Conservation (phyloP, 768 basidiomycete species). For the Agaricus sinodeliciosus region DNA sequence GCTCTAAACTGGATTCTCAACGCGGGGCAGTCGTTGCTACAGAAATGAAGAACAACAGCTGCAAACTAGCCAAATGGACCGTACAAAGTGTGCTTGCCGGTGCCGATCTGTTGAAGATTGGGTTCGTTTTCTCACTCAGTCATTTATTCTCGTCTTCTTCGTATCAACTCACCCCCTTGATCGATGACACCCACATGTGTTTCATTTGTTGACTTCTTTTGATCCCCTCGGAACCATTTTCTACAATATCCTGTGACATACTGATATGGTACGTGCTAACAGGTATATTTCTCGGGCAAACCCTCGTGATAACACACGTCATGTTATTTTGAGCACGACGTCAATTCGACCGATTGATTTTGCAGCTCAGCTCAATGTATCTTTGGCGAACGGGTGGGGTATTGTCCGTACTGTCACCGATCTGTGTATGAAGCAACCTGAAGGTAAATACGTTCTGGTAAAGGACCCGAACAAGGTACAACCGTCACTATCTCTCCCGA, state of each 20-base stretch:
- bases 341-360: slow-evolving; percentile 94
- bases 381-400: slow-evolving; percentile 95
- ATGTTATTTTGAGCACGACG: slow-evolving; percentile 91
- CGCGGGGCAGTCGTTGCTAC: slow-evolving; percentile 97
- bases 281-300: slow-evolving; percentile 95
- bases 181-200: slow-evolving; percentile 1
- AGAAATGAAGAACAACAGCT: slow-evolving; percentile 99
- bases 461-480: slow-evolving; percentile 97
- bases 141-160: slow-evolving; percentile 9
- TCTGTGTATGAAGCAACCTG: slow-evolving; percentile 92
- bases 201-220: slow-evolving; percentile 8
- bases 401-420: slow-evolving; percentile 95
- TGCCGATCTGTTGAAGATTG: slow-evolving; percentile 95
- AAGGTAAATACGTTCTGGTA: slow-evolving; percentile 95
- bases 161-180: slow-evolving; percentile 3
- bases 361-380: slow-evolving; percentile 91
- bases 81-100: slow-evolving; percentile 94
- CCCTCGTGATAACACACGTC: slow-evolving; percentile 91
- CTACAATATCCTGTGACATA: slow-evolving; percentile 9
- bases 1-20: slow-evolving; percentile 92
- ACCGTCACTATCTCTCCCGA: slow-evolving; percentile 10
- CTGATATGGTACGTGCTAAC: slow-evolving; percentile 16
- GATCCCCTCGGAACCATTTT: slow-evolving; percentile 10
- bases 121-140: slow-evolving; percentile 39
- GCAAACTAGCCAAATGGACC: slow-evolving; percentile 96